These are phyloP conservation scores for Trifolium pratense DNA, from an alignment of 306 rosid genomes.

Conservation along the genomic window DNA sequence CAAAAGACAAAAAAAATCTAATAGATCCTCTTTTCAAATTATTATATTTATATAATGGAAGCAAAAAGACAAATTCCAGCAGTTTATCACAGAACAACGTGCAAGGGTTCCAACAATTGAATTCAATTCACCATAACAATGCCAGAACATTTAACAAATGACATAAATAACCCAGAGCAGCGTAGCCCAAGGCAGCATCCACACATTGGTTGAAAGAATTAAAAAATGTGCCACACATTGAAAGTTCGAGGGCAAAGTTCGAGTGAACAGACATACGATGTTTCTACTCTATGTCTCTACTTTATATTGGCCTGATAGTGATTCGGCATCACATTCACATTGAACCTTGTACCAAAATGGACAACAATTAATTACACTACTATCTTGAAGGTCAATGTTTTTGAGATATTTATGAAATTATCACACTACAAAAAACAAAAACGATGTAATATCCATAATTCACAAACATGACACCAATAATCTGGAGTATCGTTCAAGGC, in stretches of 20 bases:
- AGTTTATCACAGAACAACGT: not conserved
- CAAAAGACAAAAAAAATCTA: not conserved
- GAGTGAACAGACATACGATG: not conserved
- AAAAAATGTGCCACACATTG: not conserved
- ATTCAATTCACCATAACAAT: not conserved
- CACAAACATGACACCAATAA: slow-evolving; percentile 3
- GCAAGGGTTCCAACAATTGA: not conserved
- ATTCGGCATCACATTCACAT: not conserved
- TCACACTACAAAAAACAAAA: not conserved
- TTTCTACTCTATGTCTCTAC: not conserved
- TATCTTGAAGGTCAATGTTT: not conserved
- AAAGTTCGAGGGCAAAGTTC: too few species aligned
- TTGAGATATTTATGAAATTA: slow-evolving; percentile 17
- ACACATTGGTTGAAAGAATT: not conserved
- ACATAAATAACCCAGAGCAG: not conserved
- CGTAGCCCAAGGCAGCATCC: not conserved
- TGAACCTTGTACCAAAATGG: not conserved
- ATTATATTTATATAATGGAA: not conserved
- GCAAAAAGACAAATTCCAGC: not conserved
- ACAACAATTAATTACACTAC: not conserved
- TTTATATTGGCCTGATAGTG: not conserved
- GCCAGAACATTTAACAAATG: not conserved
- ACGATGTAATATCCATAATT: slow-evolving; percentile 17
- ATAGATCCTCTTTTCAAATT: not conserved
- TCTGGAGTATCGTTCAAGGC: not conserved